These are phyloP conservation scores for Diaporthe sp. DNA, from an alignment of 2,329 filamentous ascomycete species.

Conservation along the genomic window DNA sequence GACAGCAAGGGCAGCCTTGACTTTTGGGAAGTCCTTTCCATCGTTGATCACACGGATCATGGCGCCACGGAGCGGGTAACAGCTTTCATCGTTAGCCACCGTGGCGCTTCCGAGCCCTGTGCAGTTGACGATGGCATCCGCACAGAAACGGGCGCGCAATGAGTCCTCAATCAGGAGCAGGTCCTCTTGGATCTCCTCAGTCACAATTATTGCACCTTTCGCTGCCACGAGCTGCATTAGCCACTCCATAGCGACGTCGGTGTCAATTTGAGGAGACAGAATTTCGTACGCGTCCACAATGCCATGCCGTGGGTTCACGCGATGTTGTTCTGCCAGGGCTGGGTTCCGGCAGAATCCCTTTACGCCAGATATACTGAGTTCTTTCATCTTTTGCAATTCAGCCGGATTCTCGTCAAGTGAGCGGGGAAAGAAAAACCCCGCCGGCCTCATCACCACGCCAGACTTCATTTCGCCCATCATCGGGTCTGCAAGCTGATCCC, in stretches of 20 bases:
- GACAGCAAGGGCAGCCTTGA: neutral
- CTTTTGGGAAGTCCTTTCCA: neutral
- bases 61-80: constrained; percentile 4
- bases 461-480: neutral
- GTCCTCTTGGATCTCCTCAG: neutral
- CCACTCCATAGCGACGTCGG: constrained; percentile 6
- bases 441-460: neutral
- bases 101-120: neutral
- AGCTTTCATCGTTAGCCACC: neutral
- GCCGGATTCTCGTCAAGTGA: neutral
- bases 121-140: constrained; percentile 9
- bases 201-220: neutral
- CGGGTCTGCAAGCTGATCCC: neutral
- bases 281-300: constrained; percentile 4
- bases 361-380: neutral
- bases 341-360: neutral
- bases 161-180: neutral
- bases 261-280: neutral
- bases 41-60: constrained; percentile 16
- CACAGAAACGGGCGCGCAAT: neutral
- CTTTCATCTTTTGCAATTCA: neutral
- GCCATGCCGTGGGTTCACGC: neutral
- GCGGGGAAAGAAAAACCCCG: constrained; percentile 12
- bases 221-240: constrained; percentile 3
- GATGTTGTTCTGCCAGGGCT: neutral